Evolutionary conservation across 2,329 filamentous ascomycete species (phyloP).

Genomic region (Ophiostoma piceae): DNA sequence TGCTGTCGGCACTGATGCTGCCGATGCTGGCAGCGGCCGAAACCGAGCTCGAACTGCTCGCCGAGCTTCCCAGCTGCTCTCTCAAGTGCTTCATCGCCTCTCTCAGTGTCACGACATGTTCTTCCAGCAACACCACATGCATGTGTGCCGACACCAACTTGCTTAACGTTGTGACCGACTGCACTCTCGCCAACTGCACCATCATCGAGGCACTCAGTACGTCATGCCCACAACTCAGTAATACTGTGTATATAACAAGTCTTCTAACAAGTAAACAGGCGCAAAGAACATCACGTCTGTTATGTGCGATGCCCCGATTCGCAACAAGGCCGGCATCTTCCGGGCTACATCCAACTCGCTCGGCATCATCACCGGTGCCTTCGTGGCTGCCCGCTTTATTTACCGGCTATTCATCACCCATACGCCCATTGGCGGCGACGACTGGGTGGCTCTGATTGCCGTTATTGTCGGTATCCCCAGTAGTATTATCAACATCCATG

Average conservation of each 20-base stretch:
- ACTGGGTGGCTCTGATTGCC: conserved; percentile 34
- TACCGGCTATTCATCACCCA: conserved; percentile 34
- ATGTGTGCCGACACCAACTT: conserved; percentile 20
- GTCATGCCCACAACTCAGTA: neutral
- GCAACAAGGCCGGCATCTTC: conserved; percentile 34
- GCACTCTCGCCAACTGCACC: conserved; percentile 19
- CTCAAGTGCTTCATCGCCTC: conserved; percentile 15
- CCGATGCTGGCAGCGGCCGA: conserved; percentile 13
- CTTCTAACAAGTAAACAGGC: conserved; percentile 17
- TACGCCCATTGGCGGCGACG: conserved; percentile 35
- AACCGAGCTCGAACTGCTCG: conserved; percentile 6
- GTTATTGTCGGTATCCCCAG: conserved; percentile 32
- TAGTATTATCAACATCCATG: conserved; percentile 33
- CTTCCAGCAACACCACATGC: conserved; percentile 20
- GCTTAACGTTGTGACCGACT: conserved; percentile 4
- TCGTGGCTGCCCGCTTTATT: conserved; percentile 38
- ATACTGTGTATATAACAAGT: neutral
- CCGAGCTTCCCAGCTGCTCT: conserved; percentile 18
- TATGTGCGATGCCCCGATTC: conserved; percentile 29
- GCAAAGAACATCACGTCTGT: conserved; percentile 31
- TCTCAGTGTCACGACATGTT: conserved; percentile 10
- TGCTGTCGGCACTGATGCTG: conserved; percentile 18
- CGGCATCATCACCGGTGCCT: conserved; percentile 35
- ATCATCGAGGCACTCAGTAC: conserved; percentile 21
- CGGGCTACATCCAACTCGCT: conserved; percentile 33